Evolutionary conservation across 2,329 filamentous ascomycete genomes (phyloP).

Genomic region (Diaporthe nobilis): DNA sequence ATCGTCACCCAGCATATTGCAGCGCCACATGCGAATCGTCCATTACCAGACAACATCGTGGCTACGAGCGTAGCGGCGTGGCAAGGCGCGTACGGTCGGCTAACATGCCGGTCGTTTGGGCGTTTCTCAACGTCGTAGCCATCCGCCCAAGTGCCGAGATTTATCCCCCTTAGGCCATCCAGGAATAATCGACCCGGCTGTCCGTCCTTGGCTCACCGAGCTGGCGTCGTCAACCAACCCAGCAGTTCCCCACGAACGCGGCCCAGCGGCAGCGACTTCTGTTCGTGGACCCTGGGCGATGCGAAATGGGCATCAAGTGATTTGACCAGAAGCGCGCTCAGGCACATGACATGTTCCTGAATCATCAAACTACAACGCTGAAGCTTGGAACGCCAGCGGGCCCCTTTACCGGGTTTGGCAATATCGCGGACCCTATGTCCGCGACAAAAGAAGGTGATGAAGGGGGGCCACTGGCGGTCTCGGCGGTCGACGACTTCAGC

Average conservation of each 20-base stretch:
- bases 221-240: neutral
- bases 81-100: neutral
- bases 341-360: slow-evolving; percentile 25
- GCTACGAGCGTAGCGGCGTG: slow-evolving; percentile 7
- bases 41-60: neutral
- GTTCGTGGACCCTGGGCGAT: neutral
- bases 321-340: slow-evolving; percentile 12
- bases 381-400: slow-evolving; percentile 3
- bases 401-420: slow-evolving; percentile 33
- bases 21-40: slow-evolving; percentile 5
- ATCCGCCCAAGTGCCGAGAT: slow-evolving; percentile 17
- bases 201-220: slow-evolving; percentile 6
- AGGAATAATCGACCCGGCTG: slow-evolving; percentile 22
- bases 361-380: slow-evolving; percentile 16
- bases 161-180: neutral
- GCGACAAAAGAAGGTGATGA: slow-evolving; percentile 34
- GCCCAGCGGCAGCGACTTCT: neutral
- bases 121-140: slow-evolving; percentile 4
- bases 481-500: slow-evolving; percentile 28
- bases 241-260: neutral
- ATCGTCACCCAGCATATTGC: neutral
- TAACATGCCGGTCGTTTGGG: slow-evolving; percentile 3
- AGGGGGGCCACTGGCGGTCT: slow-evolving; percentile 16
- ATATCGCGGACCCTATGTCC: slow-evolving; percentile 38
- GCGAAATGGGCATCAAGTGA: slow-evolving; percentile 13